These are phyloP conservation scores for Rhododendron ferrugineum DNA, from an alignment of 148 eudicot genomes.

Conservation along the genomic window DNA sequence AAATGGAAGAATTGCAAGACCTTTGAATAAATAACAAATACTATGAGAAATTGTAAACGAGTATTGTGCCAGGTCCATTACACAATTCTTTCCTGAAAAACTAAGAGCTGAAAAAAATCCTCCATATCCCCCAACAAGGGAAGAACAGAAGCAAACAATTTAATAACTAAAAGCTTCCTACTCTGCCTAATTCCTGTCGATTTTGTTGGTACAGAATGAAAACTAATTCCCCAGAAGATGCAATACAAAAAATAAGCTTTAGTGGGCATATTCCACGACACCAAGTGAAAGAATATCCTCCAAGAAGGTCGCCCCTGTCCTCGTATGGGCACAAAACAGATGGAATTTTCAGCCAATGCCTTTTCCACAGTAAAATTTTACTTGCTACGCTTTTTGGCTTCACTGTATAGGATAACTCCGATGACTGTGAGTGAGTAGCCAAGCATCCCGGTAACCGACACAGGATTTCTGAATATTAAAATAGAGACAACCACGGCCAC, in stretches of 20 bases:
- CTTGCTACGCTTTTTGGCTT: conserved; percentile 85
- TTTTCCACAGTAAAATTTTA: conserved; percentile 13
- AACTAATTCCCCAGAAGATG: conserved; percentile 16
- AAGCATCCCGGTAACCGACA: conserved; percentile 85
- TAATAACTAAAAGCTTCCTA: conserved; percentile 14
- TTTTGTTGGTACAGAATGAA: conserved; percentile 23
- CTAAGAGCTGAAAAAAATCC: conserved; percentile 14
- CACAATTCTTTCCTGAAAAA: conserved; percentile 32
- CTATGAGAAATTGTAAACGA: conserved; percentile 11
- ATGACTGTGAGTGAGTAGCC: conserved; percentile 76
- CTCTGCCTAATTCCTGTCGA: conserved; percentile 9
- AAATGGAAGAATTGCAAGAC: conserved; percentile 7
- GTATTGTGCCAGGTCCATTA: conserved; percentile 23
- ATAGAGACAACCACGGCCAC: conserved; percentile 89
- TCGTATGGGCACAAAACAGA: conserved; percentile 8
- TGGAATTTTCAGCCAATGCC: conserved; percentile 10
- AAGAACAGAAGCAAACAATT: conserved; percentile 10
- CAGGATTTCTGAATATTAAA: conserved; percentile 79
- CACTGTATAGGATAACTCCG: conserved; percentile 79
- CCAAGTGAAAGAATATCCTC: conserved; percentile 9
- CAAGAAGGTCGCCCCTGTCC: conserved; percentile 13
- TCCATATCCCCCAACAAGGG: conserved; percentile 15
- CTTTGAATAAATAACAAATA: conserved; percentile 16
- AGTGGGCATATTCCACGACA: conserved; percentile 15
- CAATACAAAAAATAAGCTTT: conserved; percentile 13